Base-by-base conservation (phyloP, 2,329 filamentous ascomycete genomes). In the Paraphoma sp. region DNA sequence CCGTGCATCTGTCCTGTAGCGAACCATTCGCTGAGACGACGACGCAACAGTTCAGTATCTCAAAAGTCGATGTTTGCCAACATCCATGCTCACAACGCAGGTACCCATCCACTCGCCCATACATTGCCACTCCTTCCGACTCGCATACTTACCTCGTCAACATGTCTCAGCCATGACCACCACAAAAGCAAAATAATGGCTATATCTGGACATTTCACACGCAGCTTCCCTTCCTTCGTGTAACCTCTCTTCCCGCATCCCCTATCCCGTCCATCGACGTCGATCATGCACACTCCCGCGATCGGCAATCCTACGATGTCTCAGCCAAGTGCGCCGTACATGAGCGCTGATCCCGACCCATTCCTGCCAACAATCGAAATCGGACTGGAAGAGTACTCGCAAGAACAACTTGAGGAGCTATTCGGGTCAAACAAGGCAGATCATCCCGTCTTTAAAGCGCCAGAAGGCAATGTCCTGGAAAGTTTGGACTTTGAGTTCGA, bases 181-280 rank as follows among this genome's bases (percentile, higher is more conserved):
- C 18, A 41, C 14, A 41, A 54, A 51, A 51, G 41, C 18, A 44
- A 50, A 45, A 31, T 33, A 17, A 45, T 43, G 23, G 46, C 46
- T 67, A 64, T 64, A 67, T 65, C 55, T 60, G 54, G 45, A 46
- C 53, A 51, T 46, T 45, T 23, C 14, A 29, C 36, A 51, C 36
- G 40, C 49, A 31, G 23, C 17, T 30, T 49, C 42, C 33, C 33
- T 4, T 51, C 48, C 46, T 52, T 38, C 38, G 60, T 65, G 59
- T 65, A 60, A 63, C 58, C 49, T 14, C 38, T 40, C 14, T 41
- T 38, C 38, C 45, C 29, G 38, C 43, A 44, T 17, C 41, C 33
- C 31, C 29, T 23, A 11, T 23, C 18, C 36, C 28, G 6, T 36
- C 33, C 33, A 36, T 10, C 14, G 14, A 10, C 31, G 29, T 28